phyloP scores from a whole-genome alignment of 164 flowering plant species.

The Tetrastigma voinierianum region DNA sequence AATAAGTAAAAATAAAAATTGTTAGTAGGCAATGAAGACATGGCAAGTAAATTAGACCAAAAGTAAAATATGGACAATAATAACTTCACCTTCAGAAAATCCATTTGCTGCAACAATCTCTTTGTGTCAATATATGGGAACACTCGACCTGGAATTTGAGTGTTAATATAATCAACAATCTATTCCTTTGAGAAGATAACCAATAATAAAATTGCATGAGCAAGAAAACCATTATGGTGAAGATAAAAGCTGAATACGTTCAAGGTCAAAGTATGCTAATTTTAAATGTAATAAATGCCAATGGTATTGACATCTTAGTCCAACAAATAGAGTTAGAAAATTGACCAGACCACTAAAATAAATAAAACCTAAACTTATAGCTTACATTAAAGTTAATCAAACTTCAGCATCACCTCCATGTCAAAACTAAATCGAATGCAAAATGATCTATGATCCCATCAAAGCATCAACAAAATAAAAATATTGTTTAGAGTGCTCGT shows the following conservation, averaged over 20 bases:
- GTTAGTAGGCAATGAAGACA: too few relatives aligned
- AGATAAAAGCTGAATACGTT: background rate
- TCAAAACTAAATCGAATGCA: too few relatives aligned
- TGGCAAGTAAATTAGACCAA: background rate
- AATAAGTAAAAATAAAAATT: background rate
- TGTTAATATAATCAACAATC: background rate
- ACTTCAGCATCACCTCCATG: too few relatives aligned
- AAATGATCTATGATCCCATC: too few relatives aligned
- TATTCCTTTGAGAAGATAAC: background rate
- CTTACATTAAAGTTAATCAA: too few relatives aligned
- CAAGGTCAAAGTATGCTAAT: background rate
- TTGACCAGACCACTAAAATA: too few relatives aligned
- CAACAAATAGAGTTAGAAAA: background rate
- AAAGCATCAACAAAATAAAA: too few relatives aligned
- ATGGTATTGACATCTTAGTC: background rate
- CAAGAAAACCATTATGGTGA: background rate
- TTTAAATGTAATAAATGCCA: background rate
- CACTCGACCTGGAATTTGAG: conserved; percentile 72
- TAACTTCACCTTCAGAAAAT: conserved; percentile 66
- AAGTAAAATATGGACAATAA: conserved; percentile 2
- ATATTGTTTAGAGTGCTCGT: too few relatives aligned
- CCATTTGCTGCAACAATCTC: conserved; percentile 86
- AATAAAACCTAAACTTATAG: too few relatives aligned
- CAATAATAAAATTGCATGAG: background rate
- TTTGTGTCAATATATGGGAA: conserved; percentile 88